phyloP scores from a whole-genome alignment of 345 rosid species.

The Anacardium occidentale region DNA sequence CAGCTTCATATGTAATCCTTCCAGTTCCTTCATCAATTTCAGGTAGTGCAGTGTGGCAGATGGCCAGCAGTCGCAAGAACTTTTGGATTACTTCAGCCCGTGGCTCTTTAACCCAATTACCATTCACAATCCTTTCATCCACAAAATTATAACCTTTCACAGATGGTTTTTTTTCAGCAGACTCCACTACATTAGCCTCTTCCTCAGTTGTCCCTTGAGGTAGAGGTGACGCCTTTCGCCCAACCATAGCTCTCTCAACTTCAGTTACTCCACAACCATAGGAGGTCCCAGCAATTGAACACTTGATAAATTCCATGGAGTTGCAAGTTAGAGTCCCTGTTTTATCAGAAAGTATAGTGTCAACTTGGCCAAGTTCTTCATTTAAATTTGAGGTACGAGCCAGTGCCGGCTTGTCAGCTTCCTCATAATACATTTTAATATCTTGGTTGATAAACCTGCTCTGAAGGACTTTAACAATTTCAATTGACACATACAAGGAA shows the following conservation, averaged over 20 bases:
- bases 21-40: slow-evolving; percentile 82
- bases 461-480: slow-evolving; percentile 89
- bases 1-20: slow-evolving; percentile 74
- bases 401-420: slow-evolving; percentile 79
- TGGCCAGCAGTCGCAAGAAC: slow-evolving; percentile 67
- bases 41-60: slow-evolving; percentile 93
- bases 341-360: slow-evolving; percentile 84
- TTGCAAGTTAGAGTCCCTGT: slow-evolving; percentile 97
- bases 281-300: slow-evolving; percentile 77
- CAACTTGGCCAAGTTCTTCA: slow-evolving; percentile 97
- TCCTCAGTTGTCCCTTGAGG: slow-evolving; percentile 40
- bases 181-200: slow-evolving; percentile 22
- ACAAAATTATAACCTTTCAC: slow-evolving; percentile 76
- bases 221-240: slow-evolving; percentile 55
- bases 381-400: slow-evolving; percentile 97
- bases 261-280: slow-evolving; percentile 87
- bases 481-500: slow-evolving; percentile 88
- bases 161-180: slow-evolving; percentile 37
- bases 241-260: slow-evolving; percentile 82
- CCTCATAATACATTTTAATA: slow-evolving; percentile 76
- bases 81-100: slow-evolving; percentile 53
- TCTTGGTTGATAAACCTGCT: slow-evolving; percentile 88
- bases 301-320: slow-evolving; percentile 94
- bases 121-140: slow-evolving; percentile 76
- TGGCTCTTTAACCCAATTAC: slow-evolving; percentile 67